These are phyloP conservation scores for Tirmania nivea DNA, from an alignment of 495 filamentous ascomycete species.

Conservation along the genomic window DNA sequence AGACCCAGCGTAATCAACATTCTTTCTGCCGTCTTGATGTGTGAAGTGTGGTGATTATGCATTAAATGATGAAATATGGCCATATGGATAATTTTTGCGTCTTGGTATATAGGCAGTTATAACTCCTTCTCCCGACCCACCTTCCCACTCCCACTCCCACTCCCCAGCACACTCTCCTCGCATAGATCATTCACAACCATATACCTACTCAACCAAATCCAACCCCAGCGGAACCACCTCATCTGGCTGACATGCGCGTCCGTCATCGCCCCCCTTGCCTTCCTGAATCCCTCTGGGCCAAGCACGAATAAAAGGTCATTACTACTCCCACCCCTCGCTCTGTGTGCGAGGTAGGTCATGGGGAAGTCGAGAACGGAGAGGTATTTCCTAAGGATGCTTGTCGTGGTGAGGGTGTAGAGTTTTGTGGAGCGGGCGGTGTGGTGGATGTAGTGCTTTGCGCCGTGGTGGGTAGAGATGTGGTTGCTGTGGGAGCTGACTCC, in stretches of 20 bases:
- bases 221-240: slow-evolving; percentile 94
- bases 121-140: too few species aligned
- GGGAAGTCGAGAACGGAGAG: slow-evolving; percentile 48
- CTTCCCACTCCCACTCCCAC: too few species aligned
- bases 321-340: slow-evolving; percentile 19
- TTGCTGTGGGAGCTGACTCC: slow-evolving; percentile 80
- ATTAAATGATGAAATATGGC: too few species aligned
- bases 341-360: slow-evolving; percentile 29
- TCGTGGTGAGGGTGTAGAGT: slow-evolving; percentile 65
- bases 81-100: too few species aligned
- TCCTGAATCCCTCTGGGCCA: slow-evolving; percentile 34
- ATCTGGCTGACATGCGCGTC: slow-evolving; percentile 83
- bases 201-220: slow-evolving; percentile 77
- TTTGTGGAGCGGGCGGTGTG: slow-evolving; percentile 27
- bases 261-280: slow-evolving; percentile 68
- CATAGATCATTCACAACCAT: slow-evolving; percentile 81
- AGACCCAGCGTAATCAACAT: too few species aligned
- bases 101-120: too few species aligned
- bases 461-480: slow-evolving; percentile 68
- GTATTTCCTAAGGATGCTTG: slow-evolving; percentile 60
- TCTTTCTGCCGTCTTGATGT: too few species aligned
- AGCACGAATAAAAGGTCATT: slow-evolving; percentile 46
- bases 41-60: too few species aligned
- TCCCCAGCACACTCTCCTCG: too few species aligned
- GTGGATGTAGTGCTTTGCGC: slow-evolving; percentile 45